These are phyloP conservation scores for Candida silvatica DNA, from an alignment of 805 yeast species.

Conservation along the genomic window DNA sequence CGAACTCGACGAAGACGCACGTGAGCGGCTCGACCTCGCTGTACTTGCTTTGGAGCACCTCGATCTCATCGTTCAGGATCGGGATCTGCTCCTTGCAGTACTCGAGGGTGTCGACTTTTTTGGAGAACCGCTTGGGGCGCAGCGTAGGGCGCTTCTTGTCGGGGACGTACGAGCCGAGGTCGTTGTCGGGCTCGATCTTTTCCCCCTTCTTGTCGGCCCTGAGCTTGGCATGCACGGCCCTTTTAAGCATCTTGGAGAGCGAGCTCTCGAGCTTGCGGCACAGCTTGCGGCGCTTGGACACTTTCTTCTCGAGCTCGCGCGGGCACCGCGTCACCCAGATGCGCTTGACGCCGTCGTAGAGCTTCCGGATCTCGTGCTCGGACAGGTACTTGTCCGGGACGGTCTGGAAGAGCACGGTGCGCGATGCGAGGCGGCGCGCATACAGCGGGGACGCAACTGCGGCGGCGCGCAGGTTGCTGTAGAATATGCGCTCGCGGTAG, in stretches of 20 bases:
- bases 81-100: constrained; percentile 51
- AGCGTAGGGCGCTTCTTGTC: constrained; percentile 60
- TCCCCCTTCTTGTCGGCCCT: constrained; percentile 63
- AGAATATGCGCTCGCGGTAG: constrained; percentile 77
- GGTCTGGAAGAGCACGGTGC: constrained; percentile 77
- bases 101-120: constrained; percentile 56
- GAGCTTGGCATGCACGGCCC: constrained; percentile 53
- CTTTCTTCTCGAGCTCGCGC: constrained; percentile 43
- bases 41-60: constrained; percentile 42
- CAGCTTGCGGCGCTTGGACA: constrained; percentile 49
- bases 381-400: constrained; percentile 70
- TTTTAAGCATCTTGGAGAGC: constrained; percentile 45
- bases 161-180: constrained; percentile 51
- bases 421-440: constrained; percentile 62
- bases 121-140: constrained; percentile 34
- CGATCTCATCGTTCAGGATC: constrained; percentile 46
- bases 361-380: constrained; percentile 61
- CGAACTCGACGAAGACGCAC: constrained; percentile 73
- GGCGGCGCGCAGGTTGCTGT: constrained; percentile 67
- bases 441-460: constrained; percentile 76
- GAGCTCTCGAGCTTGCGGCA: constrained; percentile 62
- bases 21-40: constrained; percentile 54
- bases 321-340: constrained; percentile 73
- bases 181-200: constrained; percentile 30
- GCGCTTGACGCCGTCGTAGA: constrained; percentile 75